A percentile compares a stretch with the other conserved stretches of the same genome.
Evolutionary conservation across 2,329 filamentous ascomycete species (phyloP).

Genomic region (Passalora sequoiae): DNA sequence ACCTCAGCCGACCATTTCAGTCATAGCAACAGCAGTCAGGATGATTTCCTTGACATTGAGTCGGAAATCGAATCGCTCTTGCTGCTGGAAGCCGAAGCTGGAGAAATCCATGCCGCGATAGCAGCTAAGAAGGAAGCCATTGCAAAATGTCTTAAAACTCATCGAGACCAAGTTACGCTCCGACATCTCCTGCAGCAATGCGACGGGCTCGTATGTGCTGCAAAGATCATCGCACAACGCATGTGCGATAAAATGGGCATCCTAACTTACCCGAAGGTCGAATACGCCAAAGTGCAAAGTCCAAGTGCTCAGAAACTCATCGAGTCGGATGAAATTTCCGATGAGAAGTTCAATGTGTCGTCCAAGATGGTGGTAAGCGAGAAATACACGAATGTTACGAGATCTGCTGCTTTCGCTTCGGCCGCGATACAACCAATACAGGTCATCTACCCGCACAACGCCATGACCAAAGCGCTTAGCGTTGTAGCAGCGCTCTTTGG

Average conservation of each 20-base stretch:
- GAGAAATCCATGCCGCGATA: slow-evolving; percentile 25
- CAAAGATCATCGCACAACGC: slow-evolving; percentile 34
- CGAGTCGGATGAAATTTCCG: slow-evolving; percentile 13
- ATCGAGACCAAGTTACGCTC: slow-evolving; percentile 37
- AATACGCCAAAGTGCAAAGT: slow-evolving; percentile 21
- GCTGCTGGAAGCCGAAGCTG: slow-evolving; percentile 27
- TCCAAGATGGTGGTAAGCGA: slow-evolving; percentile 4
- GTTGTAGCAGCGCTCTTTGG: slow-evolving; percentile 43
- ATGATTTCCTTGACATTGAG: slow-evolving; percentile 27
- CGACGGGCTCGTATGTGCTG: slow-evolving; percentile 40
- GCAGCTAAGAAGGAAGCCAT: slow-evolving; percentile 32
- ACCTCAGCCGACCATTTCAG: slow-evolving; percentile 9
- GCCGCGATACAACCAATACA: slow-evolving; percentile 16
- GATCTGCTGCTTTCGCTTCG: slow-evolving; percentile 12
- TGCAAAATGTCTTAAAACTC: slow-evolving; percentile 35
- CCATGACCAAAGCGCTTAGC: slow-evolving; percentile 39
- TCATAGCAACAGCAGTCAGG: slow-evolving; percentile 14
- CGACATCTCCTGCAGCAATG: slow-evolving; percentile 40
- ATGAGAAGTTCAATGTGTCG: slow-evolving; percentile 8
- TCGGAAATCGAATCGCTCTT: slow-evolving; percentile 40
- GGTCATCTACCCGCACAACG: slow-evolving; percentile 22
- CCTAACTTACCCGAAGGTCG: slow-evolving; percentile 17
- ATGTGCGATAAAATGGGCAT: slow-evolving; percentile 31
- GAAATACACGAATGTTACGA: slow-evolving; percentile 10
- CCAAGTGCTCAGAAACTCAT: slow-evolving; percentile 21